phyloP scores from a whole-genome alignment of 202 grass and related monocot species.

The Cymbopogon flexuosus region DNA sequence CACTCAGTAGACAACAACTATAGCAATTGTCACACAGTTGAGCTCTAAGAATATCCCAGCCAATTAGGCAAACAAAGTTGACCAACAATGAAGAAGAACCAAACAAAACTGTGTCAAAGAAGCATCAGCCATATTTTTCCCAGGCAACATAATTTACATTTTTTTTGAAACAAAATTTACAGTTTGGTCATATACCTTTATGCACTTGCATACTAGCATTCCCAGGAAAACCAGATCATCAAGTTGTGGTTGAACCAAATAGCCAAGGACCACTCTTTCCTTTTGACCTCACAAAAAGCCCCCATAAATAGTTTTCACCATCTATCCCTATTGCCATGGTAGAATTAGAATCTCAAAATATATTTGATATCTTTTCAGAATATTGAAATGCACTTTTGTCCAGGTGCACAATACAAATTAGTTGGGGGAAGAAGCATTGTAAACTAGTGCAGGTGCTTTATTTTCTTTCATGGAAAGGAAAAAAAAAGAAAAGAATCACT shows the following conservation, averaged over 20 bases:
- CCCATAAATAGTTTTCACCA: slow-evolving; percentile 45
- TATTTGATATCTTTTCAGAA: background rate
- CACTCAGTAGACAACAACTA: background rate
- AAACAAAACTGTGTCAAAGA: background rate
- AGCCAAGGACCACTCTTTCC: background rate
- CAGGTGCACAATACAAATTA: background rate
- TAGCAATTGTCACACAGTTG: background rate
- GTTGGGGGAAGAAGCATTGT: background rate
- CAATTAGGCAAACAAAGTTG: background rate
- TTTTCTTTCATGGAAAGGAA: background rate
- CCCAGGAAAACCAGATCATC: background rate
- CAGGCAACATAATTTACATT: background rate
- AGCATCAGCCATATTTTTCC: slow-evolving; percentile 1
- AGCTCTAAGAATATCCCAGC: background rate
- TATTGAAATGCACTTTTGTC: background rate
- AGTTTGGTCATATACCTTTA: slow-evolving; percentile 20
- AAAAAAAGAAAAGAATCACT: slow-evolving; percentile 23
- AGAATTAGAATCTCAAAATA: slow-evolving; percentile 1
- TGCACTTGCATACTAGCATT: background rate
- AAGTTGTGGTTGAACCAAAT: background rate
- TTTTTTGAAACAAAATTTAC: background rate
- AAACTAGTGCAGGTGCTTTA: background rate
- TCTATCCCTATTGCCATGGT: slow-evolving; percentile 41
- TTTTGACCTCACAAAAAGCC: slow-evolving; percentile 34
- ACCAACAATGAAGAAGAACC: background rate